These are phyloP conservation scores for Aspergillus indologenus DNA, from an alignment of 495 filamentous ascomycete species.

Conservation along the genomic window DNA sequence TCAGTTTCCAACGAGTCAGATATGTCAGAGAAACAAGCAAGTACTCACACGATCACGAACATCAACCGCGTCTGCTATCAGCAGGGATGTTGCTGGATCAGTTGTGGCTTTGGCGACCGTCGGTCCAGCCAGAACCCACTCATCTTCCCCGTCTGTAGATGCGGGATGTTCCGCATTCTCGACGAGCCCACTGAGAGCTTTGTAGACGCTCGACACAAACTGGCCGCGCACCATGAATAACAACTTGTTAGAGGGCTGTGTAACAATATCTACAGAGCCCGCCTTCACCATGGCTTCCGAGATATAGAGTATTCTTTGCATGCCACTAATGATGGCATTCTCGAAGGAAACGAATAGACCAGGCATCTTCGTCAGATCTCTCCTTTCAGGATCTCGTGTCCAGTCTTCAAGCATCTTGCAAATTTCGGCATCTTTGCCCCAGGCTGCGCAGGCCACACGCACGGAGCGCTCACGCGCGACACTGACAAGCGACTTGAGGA, in stretches of 20 bases:
- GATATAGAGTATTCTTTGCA: slow-evolving; percentile 94
- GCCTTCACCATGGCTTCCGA: slow-evolving; percentile 72
- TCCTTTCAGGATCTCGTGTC: slow-evolving; percentile 71
- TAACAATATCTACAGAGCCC: slow-evolving; percentile 68
- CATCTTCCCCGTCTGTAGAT: slow-evolving; percentile 58
- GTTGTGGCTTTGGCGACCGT: slow-evolving; percentile 26
- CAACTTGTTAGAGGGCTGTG: slow-evolving; percentile 77
- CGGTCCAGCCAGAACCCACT: slow-evolving; percentile 37
- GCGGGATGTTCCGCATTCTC: slow-evolving; percentile 82
- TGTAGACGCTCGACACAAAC: slow-evolving; percentile 89
- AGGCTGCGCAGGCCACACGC: slow-evolving; percentile 74
- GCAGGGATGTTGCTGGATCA: slow-evolving; percentile 33
- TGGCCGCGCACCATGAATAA: slow-evolving; percentile 80
- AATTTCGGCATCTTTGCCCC: slow-evolving; percentile 84
- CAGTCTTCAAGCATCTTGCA: slow-evolving; percentile 90
- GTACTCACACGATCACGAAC: slow-evolving; percentile 65
- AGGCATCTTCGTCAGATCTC: slow-evolving; percentile 89
- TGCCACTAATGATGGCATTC: slow-evolving; percentile 66
- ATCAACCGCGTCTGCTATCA: slow-evolving; percentile 58
- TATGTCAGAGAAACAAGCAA: no score
- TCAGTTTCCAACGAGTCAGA: not conserved
- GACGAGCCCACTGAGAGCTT: slow-evolving; percentile 87
- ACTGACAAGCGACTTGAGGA: slow-evolving; percentile 67
- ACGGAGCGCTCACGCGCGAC: slow-evolving; percentile 80
- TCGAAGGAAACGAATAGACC: slow-evolving; percentile 77